phyloP scores from a whole-genome alignment of 2,329 filamentous ascomycete genomes.

The Pseudogymnoascus sp. region DNA sequence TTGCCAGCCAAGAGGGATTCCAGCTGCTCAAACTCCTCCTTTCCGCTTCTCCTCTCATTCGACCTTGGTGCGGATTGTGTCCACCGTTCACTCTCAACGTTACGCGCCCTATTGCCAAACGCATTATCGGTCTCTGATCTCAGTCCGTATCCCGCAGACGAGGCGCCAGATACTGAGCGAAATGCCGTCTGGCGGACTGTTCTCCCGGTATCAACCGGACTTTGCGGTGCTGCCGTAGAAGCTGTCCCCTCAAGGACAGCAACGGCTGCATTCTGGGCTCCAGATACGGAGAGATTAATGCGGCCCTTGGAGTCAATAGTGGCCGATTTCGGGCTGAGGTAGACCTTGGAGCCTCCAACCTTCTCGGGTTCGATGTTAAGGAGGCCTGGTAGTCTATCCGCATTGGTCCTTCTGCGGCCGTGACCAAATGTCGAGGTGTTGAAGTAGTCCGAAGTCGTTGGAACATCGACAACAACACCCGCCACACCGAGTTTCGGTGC shows the following conservation, averaged over 20 bases:
- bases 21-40: conserved; percentile 4
- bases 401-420: conserved; percentile 5
- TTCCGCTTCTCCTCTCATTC: neutral
- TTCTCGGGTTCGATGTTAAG: conserved; percentile 22
- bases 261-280: conserved; percentile 21
- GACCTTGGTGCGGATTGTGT: neutral
- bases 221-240: neutral
- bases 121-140: neutral
- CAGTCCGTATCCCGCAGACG: neutral
- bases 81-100: neutral
- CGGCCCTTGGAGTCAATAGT: conserved; percentile 23
- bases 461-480: conserved; percentile 23
- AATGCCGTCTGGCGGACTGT: neutral
- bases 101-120: neutral
- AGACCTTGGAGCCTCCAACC: conserved; percentile 25
- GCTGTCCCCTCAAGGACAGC: conserved; percentile 22
- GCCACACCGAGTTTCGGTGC: conserved; percentile 23
- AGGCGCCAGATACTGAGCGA: neutral
- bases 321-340: conserved; percentile 22
- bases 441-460: conserved; percentile 9
- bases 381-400: conserved; percentile 15
- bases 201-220: conserved; percentile 1
- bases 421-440: conserved; percentile 11
- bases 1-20: conserved; percentile 1
- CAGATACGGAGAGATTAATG: conserved; percentile 19